Percentiles rank a stretch among this genome's conserved stretches.
phyloP scores from a whole-genome alignment of 306 rosid species.

The Herpetospermum pedunculosum region DNA sequence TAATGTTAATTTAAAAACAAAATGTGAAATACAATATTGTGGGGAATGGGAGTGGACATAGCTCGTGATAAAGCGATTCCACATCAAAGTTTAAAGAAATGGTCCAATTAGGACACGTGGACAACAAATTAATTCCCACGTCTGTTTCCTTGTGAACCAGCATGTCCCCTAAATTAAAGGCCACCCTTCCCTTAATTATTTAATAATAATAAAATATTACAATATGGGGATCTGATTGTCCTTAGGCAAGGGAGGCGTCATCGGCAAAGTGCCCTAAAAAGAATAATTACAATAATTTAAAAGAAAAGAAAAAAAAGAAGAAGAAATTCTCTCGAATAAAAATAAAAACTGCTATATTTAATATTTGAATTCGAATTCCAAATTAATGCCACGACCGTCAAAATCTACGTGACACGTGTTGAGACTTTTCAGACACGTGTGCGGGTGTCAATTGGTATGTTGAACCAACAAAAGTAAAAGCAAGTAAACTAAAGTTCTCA shows the following conservation, averaged over 20 bases:
- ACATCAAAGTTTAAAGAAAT: not conserved
- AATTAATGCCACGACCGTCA: not conserved
- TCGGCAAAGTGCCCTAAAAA: not conserved
- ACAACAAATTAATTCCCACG: not conserved
- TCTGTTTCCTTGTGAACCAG: not conserved
- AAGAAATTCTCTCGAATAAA: not conserved
- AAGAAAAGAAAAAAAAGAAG: not conserved
- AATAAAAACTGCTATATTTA: not conserved
- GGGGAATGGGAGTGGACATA: not conserved
- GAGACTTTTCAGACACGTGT: not conserved
- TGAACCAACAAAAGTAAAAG: not conserved
- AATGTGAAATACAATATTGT: not conserved
- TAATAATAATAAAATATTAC: not conserved
- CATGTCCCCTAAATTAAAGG: conserved; percentile 11
- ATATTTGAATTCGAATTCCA: not conserved
- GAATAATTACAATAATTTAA: not conserved
- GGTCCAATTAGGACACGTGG: not conserved
- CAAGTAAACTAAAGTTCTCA: not conserved
- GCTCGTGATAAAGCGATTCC: not conserved
- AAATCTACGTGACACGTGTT: not conserved
- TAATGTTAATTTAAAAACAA: too few relatives aligned
- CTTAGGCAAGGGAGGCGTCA: not conserved
- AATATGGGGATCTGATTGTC: not conserved
- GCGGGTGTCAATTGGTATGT: not conserved
- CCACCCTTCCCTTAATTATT: not conserved